These are phyloP conservation scores for Epithele typhae DNA, from an alignment of 768 basidiomycete species.

Conservation along the genomic window DNA sequence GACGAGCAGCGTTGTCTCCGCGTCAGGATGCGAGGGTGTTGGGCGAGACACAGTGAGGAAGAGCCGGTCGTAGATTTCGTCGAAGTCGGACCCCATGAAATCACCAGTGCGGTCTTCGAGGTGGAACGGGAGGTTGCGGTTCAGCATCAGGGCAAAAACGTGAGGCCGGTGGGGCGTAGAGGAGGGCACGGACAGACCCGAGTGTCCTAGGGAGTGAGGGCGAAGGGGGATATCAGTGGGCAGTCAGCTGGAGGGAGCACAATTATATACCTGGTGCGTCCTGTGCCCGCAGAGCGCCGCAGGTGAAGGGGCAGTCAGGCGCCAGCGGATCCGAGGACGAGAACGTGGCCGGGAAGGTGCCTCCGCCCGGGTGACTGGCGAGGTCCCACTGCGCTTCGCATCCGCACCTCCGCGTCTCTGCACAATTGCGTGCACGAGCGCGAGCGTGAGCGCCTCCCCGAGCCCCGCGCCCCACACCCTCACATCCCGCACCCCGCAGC, in stretches of 20 bases:
- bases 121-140: conserved; percentile 43
- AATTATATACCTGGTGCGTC: not conserved
- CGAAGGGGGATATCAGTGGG: too few relatives aligned
- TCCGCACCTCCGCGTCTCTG: too few relatives aligned
- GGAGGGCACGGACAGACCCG: too few relatives aligned
- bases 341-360: not conserved
- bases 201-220: not conserved
- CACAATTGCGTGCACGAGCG: not conserved
- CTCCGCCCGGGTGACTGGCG: too few relatives aligned
- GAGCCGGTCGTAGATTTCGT: conserved; percentile 74
- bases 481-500: too few relatives aligned
- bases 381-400: too few relatives aligned
- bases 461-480: too few relatives aligned
- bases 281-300: not conserved
- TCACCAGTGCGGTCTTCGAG: conserved; percentile 67
- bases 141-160: conserved; percentile 13
- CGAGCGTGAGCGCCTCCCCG: conserved; percentile 1
- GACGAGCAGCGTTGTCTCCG: conserved; percentile 43
- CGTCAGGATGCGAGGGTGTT: conserved; percentile 26
- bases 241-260: too few relatives aligned
- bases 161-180: not conserved
- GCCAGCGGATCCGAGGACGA: conserved; percentile 3
- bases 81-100: conserved; percentile 56
- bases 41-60: conserved; percentile 59
- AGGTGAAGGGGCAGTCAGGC: not conserved